These are phyloP conservation scores for Citrus trifoliata DNA, from an alignment of 345 rosid species.

Conservation along the genomic window DNA sequence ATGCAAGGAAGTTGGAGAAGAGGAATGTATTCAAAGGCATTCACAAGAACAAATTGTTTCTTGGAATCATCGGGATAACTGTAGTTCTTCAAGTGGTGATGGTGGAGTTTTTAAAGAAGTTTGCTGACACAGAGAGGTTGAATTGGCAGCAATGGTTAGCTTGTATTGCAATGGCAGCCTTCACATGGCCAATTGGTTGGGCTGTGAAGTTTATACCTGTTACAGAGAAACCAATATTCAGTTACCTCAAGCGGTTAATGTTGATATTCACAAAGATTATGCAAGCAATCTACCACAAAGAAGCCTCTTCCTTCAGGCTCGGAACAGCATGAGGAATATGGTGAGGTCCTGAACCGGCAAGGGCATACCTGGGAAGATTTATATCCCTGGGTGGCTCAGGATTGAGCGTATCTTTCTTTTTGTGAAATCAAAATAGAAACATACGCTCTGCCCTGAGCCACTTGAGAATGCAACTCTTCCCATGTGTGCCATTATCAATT, in stretches of 20 bases:
- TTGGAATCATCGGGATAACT: constrained; percentile 56
- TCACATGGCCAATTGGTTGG: constrained; percentile 67
- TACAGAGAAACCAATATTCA: constrained; percentile 41
- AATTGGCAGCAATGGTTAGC: constrained; percentile 49
- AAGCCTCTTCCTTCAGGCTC: constrained; percentile 16
- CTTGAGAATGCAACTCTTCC: neutral
- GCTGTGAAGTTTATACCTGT: constrained; percentile 56
- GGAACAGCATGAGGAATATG: constrained; percentile 5
- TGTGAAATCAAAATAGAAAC: neutral
- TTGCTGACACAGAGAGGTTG: constrained; percentile 53
- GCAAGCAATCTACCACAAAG: constrained; percentile 15
- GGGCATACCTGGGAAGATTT: neutral
- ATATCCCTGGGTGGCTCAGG: neutral
- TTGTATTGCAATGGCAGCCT: constrained; percentile 47
- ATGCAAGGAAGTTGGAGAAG: constrained; percentile 67
- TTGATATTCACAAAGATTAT: constrained; percentile 17
- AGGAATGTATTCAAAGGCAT: constrained; percentile 60
- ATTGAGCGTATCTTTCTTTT: constrained; percentile 5
- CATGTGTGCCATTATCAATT: neutral
- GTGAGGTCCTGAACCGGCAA: neutral
- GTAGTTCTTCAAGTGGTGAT: constrained; percentile 62
- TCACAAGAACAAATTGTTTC: constrained; percentile 46
- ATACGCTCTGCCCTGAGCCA: neutral
- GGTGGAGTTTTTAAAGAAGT: constrained; percentile 60
- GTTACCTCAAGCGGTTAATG: constrained; percentile 31